Evolutionary conservation across 169 alveolate genomes (phyloP).

Genomic region (Pseudocohnilembus persalinus): DNA sequence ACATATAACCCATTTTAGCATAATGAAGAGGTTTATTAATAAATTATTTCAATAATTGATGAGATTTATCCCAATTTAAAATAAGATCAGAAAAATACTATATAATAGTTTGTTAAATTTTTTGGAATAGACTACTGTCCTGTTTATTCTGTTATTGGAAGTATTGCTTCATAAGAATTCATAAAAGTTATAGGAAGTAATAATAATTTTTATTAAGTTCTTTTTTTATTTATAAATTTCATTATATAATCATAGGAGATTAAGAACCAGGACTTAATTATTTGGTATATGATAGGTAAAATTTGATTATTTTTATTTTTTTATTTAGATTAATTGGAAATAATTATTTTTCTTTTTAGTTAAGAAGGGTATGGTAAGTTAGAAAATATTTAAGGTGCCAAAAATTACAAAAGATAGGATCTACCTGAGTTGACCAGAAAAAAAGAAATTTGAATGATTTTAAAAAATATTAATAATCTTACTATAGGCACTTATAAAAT

Average conservation of each 20-base stretch:
- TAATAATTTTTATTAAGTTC: background rate
- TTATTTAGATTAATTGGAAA: too few species aligned
- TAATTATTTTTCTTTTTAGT: background rate
- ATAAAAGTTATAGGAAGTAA: slow-evolving; percentile 36
- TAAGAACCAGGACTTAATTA: slow-evolving; percentile 39
- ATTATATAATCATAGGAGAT: slow-evolving; percentile 8
- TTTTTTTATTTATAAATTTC: background rate
- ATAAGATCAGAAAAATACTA: slow-evolving; percentile 2
- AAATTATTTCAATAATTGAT: slow-evolving; percentile 1
- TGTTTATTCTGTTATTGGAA: slow-evolving; percentile 38
- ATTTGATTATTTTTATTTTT: too few species aligned
- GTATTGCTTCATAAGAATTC: slow-evolving; percentile 41
- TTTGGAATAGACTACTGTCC: slow-evolving; percentile 48
- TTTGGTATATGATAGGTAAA: slow-evolving; percentile 33
- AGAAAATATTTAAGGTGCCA: slow-evolving; percentile 11
- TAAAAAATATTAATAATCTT: too few species aligned
- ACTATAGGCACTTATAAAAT: too few species aligned
- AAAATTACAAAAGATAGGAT: background rate
- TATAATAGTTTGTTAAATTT: slow-evolving; percentile 29
- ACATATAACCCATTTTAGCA: slow-evolving; percentile 30
- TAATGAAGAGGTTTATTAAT: slow-evolving; percentile 25
- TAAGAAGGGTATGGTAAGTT: slow-evolving; percentile 25
- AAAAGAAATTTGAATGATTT: too few species aligned
- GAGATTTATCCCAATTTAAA: background rate
- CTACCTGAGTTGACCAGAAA: slow-evolving; percentile 1